phyloP scores from a whole-genome alignment of 257 asterid species.

The Solanum piurae region DNA sequence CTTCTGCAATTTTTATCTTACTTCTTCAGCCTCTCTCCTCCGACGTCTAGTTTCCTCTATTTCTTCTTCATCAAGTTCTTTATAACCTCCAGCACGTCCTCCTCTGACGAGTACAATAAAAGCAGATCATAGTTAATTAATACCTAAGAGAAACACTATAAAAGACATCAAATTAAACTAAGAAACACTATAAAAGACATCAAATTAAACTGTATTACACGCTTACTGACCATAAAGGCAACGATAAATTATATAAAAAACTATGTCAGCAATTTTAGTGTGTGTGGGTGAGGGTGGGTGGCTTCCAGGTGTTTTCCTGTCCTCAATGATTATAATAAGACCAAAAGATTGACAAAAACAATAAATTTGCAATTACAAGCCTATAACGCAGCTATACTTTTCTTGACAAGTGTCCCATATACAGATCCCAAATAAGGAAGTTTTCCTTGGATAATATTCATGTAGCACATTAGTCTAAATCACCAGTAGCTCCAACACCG shows the following conservation, averaged over 20 bases:
- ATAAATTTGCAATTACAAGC: background rate
- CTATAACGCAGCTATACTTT: background rate
- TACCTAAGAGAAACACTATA: background rate
- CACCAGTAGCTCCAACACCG: background rate
- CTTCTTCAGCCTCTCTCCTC: conserved; percentile 88
- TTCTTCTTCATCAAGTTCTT: conserved; percentile 97
- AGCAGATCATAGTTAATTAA: background rate
- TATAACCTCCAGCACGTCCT: conserved; percentile 99
- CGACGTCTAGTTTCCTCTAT: conserved; percentile 89
- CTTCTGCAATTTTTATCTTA: conserved; percentile 15
- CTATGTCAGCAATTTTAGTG: background rate
- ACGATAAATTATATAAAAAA: background rate
- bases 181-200: background rate
- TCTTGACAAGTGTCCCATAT: background rate
- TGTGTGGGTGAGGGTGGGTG: background rate
- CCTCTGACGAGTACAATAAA: conserved; percentile 44
- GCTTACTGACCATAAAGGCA: background rate
- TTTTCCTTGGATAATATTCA: background rate
- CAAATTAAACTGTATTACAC: background rate
- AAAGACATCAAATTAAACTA: background rate
- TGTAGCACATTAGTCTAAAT: background rate
- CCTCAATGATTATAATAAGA: background rate
- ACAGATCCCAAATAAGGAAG: background rate
- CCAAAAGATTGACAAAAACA: background rate
- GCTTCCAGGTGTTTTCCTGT: background rate